Base-by-base conservation (phyloP, 106 monocot species). In the Iris macrosiphon region DNA sequence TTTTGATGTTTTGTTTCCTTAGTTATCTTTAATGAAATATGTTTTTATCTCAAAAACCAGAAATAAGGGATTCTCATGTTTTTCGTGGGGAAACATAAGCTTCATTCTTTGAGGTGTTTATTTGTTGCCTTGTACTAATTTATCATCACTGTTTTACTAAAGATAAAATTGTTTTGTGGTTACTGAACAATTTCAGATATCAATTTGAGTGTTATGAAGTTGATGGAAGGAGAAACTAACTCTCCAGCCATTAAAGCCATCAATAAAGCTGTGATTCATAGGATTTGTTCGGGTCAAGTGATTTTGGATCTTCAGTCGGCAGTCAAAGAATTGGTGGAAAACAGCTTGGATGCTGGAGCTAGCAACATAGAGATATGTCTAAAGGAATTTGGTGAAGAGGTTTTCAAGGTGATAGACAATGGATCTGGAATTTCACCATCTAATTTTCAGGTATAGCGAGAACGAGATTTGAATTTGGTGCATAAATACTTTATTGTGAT, bases 271-370 rank as follows among this genome's bases (percentile, higher is more conserved):
- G 98, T 54, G 54, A 54, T 79, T 20, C 98, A 91, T 64, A 73
- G 73, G 55, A 91, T 98, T 57, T 91, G 87, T 59, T 98, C 90
- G n/a, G 98, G 98, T 7, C 98, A 98, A 76, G 98, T 87, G 45
- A 98, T 98, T 45, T 80, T 91, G 52, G 91, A 91, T 63, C 87
- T 98, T 52, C 66, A 82, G 20, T 91, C 98, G 57, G 90, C 98
- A 31, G 86, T 98, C 27, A 98, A 98, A 59, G 98, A 98, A 67
- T 59, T 98, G 49, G 83, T 98, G 14, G 98, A 98, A 64, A 98
- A 98, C 62, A 91, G 98, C 58, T 60, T 98, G 39, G 98, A 98
- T 72, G 98, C 98, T 35, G 83, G 87, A 45, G 83, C 98, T 3
- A 91, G 64, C 59, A 69, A 49, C 58, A 71, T 98, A 49, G 98